Evolutionary conservation across 2,329 filamentous ascomycete species (phyloP), one percentile per base, ranked within the genome.

Genomic region (Periconia macrospinosa): DNA sequence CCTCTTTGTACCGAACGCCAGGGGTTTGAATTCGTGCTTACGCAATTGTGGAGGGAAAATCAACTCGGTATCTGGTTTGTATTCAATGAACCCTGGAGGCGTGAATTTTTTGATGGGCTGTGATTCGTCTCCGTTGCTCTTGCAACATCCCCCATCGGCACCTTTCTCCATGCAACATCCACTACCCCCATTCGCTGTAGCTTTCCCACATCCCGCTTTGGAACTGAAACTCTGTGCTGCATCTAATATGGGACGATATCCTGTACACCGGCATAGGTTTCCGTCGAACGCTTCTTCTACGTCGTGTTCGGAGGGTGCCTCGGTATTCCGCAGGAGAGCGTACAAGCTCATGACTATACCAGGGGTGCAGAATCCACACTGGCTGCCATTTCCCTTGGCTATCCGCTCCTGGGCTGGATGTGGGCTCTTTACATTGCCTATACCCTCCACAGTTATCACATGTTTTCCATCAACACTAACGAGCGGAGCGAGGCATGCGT

Each of bases 331-430:
- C 30, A 99, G 80, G 43, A 97, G 81, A 6, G 94, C 94, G 74
- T 99, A 99, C 52, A 97, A 76, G 72, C 92, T 97, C 86, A 97
- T 97, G 58, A 97, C 92, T 66, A 99, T 97, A 2, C 94, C 94
- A 5, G 94, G 94, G 0, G 94, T 97, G 69, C 94, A 99, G 76
- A 99, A 99, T 1, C 92, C 87, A 72, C 87, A 99, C 73, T 99
- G 93, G 63, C 91, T 96, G 46, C 94, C 94, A 76, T 96, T 94
- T 30, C 89, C 85, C 75, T 90, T 90, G 17, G 94, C 93, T 65
- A 99, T 89, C 45, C 94, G 84, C 77, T 97, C 92, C 72, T 97
- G 94, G 3, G 88, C 81, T 1, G 93, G 90, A 77, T 99, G 94
- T 6, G 94, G 94, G 41, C 82, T 85, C 72, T 94, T 88, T 27